Evolutionary conservation across 257 asterid species (phyloP).

Genomic region (Verbascum thapsus): DNA sequence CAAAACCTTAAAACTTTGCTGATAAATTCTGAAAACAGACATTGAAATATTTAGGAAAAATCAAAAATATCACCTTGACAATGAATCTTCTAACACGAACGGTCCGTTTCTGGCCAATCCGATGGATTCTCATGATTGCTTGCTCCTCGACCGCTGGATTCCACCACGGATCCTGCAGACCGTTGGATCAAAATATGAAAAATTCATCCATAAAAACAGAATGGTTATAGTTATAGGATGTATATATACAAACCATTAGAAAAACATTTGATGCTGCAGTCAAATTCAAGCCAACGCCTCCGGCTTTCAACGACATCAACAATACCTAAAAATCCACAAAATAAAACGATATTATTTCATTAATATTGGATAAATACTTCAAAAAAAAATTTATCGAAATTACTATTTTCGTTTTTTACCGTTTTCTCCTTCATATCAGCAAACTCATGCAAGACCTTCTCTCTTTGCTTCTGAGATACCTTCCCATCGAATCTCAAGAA

Average conservation of each 20-base stretch:
- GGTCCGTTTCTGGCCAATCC: constrained; percentile 79
- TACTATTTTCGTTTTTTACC: constrained; percentile 33
- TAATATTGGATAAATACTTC: not conserved
- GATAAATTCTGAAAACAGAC: not conserved
- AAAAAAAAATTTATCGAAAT: not conserved
- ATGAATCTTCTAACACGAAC: constrained; percentile 85
- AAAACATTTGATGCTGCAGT: constrained; percentile 89
- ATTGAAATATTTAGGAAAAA: not conserved
- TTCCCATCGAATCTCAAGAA: constrained; percentile 84
- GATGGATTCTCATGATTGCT: constrained; percentile 88
- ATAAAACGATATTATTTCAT: not conserved
- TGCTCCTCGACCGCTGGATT: constrained; percentile 96
- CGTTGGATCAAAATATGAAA: not conserved
- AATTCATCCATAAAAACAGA: not conserved
- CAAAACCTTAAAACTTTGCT: too few species aligned
- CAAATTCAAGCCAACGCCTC: constrained; percentile 85
- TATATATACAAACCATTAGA: constrained; percentile 54
- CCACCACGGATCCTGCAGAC: constrained; percentile 93
- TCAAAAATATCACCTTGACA: constrained; percentile 52
- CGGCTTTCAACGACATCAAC: constrained; percentile 81
- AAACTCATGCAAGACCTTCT: constrained; percentile 70
- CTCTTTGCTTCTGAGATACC: constrained; percentile 65
- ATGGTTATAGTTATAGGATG: not conserved
- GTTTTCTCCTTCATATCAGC: constrained; percentile 60
- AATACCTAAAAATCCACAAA: constrained; percentile 46